Base-by-base conservation (phyloP, 495 filamentous ascomycete species). In the Podospora conica region DNA sequence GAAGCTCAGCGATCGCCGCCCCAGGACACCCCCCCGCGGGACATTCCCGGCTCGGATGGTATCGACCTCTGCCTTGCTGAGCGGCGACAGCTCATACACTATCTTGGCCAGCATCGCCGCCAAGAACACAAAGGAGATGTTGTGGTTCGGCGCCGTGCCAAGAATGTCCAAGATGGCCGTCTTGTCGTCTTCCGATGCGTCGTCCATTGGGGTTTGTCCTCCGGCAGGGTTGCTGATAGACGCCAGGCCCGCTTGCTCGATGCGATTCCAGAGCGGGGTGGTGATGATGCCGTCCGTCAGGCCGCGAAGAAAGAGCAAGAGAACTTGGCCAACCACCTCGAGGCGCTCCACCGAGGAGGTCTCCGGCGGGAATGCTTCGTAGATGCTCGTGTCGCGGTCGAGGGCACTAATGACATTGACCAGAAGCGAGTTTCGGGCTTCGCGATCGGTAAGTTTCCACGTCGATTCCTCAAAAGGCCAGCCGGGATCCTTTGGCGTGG, bases 91-190 rank as follows among this genome's bases (percentile, higher is more conserved):
- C 65, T 86, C 83, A 11, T 71, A 69, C 9, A 75, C 78, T 22
- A 83, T 75, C 18, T 76, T 74, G 9, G 75, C 73, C 12, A 97
- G 83, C 84, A 93, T 92, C 55, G 90, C 87, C 3, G 87, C 92
- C 33, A 97, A 75, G 65, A 96, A 93, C 9, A 93, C 88, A 73
- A 96, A 95, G 0, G 89, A 91, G 65, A 93, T 90, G 71, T 90
- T 93, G 72, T 94, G 89, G 29, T 87, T 86, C 1, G 93, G 92
- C 0, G 85, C 83, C 10, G 84, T 79, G 0, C 88, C 83, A 7
- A 97, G 82, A 62, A 85, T 85, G 64, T 96, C 92, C 10, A 95
- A 81, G 10, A 94, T 81, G 75, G 83, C 84, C 9, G 83, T 78
- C 67, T 87, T 87, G 66, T 85, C 85, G 31, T 92, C 88, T 65